Percentiles rank a stretch among this genome's conserved stretches.
Evolutionary conservation across 768 basidiomycete genomes (phyloP).

Genomic region (Agrocybe chaxingu): DNA sequence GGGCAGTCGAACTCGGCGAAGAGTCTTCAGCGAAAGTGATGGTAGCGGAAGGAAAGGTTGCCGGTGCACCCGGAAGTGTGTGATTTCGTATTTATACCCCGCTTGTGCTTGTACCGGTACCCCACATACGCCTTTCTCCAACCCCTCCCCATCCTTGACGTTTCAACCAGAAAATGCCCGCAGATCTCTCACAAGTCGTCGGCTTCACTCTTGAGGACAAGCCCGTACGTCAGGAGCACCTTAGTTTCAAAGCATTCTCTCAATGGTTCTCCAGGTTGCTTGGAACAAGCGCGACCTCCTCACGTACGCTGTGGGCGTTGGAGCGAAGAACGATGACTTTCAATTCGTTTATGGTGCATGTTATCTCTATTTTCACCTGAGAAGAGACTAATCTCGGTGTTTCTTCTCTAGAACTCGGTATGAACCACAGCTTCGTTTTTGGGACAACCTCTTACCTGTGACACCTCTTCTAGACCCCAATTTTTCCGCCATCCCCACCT

Average conservation of each 20-base stretch:
- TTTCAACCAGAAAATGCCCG: slow-evolving; percentile 17
- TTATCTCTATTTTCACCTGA: neutral
- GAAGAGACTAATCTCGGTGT: neutral
- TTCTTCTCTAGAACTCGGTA: slow-evolving; percentile 48
- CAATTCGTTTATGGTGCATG: slow-evolving; percentile 67
- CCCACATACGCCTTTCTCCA: neutral
- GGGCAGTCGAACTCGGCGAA: no score
- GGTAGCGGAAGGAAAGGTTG: no score
- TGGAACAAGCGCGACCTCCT: slow-evolving; percentile 87
- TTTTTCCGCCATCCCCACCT: slow-evolving; percentile 81
- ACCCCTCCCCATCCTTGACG: neutral
- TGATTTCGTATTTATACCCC: no score
- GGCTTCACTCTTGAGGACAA: slow-evolving; percentile 51
- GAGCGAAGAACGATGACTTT: slow-evolving; percentile 73
- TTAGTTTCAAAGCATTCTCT: neutral
- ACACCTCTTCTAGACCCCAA: slow-evolving; percentile 24
- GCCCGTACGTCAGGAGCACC: slow-evolving; percentile 39
- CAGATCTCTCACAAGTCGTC: slow-evolving; percentile 64
- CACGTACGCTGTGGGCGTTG: slow-evolving; percentile 77
- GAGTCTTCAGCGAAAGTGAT: no score
- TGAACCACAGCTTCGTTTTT: slow-evolving; percentile 8
- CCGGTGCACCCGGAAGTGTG: no score
- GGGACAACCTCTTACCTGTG: neutral
- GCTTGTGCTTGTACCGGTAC: no score
- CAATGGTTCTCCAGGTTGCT: slow-evolving; percentile 45